Evolutionary conservation across 2,329 filamentous ascomycete genomes (phyloP).

Genomic region (Chrysoporthe puriensis): DNA sequence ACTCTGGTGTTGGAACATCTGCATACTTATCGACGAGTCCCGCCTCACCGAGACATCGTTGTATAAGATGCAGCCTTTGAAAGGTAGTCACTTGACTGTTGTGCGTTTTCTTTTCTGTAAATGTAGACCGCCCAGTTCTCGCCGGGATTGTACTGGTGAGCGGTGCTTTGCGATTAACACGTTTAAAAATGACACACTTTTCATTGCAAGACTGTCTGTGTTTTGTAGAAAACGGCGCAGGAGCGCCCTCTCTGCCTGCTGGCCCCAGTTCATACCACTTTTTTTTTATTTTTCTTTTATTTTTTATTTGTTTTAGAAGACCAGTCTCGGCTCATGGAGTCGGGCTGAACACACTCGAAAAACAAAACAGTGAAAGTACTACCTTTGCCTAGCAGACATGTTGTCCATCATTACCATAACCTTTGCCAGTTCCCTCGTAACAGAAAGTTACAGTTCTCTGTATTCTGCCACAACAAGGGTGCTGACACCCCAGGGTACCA

Average conservation of each 20-base stretch:
- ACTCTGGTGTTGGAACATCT: too few relatives aligned
- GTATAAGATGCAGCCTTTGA: too few relatives aligned
- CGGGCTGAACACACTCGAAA: neutral
- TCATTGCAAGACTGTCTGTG: neutral
- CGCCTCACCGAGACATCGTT: too few relatives aligned
- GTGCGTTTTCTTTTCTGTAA: too few relatives aligned
- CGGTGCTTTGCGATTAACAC: too few relatives aligned
- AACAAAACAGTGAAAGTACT: neutral
- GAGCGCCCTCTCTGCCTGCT: too few relatives aligned
- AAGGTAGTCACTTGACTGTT: too few relatives aligned
- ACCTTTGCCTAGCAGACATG: neutral
- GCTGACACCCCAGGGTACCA: neutral
- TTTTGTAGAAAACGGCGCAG: neutral
- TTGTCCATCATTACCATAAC: neutral
- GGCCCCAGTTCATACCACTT: neutral
- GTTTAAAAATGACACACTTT: neutral
- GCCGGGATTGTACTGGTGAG: too few relatives aligned
- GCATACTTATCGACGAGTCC: too few relatives aligned
- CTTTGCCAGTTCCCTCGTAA: neutral
- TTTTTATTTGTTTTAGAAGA: too few relatives aligned
- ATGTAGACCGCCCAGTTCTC: too few relatives aligned
- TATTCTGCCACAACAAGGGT: neutral
- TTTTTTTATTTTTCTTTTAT: neutral
- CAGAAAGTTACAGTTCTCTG: neutral
- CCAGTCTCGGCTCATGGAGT: neutral